Base-by-base conservation (phyloP, 2,329 filamentous ascomycete genomes). In the Phyllosticta paracitricarpa region DNA sequence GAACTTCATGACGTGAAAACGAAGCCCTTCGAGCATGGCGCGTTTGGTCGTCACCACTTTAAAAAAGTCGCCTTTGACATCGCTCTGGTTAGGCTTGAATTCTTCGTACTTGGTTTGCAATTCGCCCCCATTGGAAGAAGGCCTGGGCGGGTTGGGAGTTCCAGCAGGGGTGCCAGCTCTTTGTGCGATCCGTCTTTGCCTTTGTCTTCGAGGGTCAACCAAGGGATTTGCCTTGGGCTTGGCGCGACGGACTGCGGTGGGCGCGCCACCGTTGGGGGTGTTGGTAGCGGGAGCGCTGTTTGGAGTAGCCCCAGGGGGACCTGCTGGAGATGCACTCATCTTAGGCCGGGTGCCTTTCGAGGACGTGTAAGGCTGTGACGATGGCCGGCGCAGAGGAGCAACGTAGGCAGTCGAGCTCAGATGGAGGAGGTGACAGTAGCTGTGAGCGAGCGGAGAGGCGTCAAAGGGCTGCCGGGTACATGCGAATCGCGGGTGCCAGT, bases 1-100 rank as follows among this genome's bases (percentile, higher is more conserved):
- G 61, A 99, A 86, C 67, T 89, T 87, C 80, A 96, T 92, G 64
- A 96, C 84, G 71, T 99, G 94, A 69, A 91, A 86, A 56, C 93
- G 88, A 63, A 96, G 77, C 5, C 88, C 89, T 66, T 94, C 88
- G 61, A 89, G 81, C 57, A 96, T 75, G 9, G 87, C 85, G 68
- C 87, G 86, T 75, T 95, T 96, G 6, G 90, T 95, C 6, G 60
- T 62, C 17, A 55, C 26, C 19, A 62, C 25, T 17, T 17, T 17
- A 51, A 56, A 1, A 28, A 52, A 6, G 30, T 28, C 14, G 40
- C 40, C n/a, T 33, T 55, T 52, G n/a, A 58, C 51, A 5, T 55
- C 12, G 33, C 57, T 48, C 9, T 30, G 51, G 24, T 33, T 52
- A 24, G 58, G 60, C 55, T 54, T 57, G 24, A 61, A 58, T 10